These are phyloP conservation scores for Macaranga tanarius DNA, from an alignment of 441 rosid genomes.

Conservation along the genomic window DNA sequence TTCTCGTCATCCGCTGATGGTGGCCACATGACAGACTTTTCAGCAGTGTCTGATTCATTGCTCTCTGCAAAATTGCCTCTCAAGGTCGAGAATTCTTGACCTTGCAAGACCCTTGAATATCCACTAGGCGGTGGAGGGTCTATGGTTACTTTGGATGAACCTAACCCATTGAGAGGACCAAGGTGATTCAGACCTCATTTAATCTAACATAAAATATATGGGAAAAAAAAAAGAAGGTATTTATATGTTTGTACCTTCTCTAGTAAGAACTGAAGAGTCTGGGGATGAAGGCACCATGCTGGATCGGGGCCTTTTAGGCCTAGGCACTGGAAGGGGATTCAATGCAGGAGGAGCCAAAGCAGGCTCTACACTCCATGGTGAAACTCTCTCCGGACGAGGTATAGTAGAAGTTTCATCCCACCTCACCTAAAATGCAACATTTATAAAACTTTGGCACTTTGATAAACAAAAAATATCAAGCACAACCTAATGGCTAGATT, in stretches of 20 bases:
- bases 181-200: slow-evolving; percentile 11
- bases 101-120: slow-evolving; percentile 95
- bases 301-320: slow-evolving; percentile 82
- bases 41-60: slow-evolving; percentile 61
- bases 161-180: slow-evolving; percentile 32
- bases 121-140: slow-evolving; percentile 70
- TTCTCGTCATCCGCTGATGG: slow-evolving; percentile 64
- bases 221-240: background rate
- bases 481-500: slow-evolving; percentile 2
- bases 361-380: slow-evolving; percentile 98
- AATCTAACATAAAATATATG: background rate
- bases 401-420: slow-evolving; percentile 92
- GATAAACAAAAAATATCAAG: background rate
- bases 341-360: slow-evolving; percentile 84
- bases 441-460: slow-evolving; percentile 8
- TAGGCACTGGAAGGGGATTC: slow-evolving; percentile 71
- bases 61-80: slow-evolving; percentile 61
- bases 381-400: slow-evolving; percentile 90
- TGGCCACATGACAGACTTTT: slow-evolving; percentile 56
- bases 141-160: slow-evolving; percentile 53
- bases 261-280: slow-evolving; percentile 65
- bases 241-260: slow-evolving; percentile 57
- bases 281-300: slow-evolving; percentile 61
- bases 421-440: slow-evolving; percentile 58
- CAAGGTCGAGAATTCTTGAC: slow-evolving; percentile 89